Evolutionary conservation across 805 yeast species (phyloP).

Genomic region (Wickerhamomyces silvicola): DNA sequence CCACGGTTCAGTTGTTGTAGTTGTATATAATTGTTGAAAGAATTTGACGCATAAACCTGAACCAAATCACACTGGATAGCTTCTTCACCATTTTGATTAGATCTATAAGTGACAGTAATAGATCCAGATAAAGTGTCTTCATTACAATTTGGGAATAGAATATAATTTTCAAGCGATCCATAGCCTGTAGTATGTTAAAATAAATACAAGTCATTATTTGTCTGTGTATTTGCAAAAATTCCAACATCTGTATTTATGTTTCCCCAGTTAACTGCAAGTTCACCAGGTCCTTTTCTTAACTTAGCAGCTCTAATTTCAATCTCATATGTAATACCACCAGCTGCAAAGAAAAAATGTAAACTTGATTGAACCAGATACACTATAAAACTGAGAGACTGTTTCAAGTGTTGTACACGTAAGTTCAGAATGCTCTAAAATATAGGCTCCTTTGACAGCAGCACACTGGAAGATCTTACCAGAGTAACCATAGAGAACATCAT

Average conservation of each 20-base stretch:
- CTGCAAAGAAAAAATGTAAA: conserved; percentile 26
- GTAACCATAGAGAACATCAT: conserved; percentile 13
- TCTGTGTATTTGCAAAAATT: conserved; percentile 19
- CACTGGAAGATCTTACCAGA: conserved; percentile 25
- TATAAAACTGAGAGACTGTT: conserved; percentile 12
- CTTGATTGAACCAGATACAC: conserved; percentile 24
- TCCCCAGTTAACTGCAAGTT: conserved; percentile 22
- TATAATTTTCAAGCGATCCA: conserved; percentile 26
- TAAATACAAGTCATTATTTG: conserved; percentile 15
- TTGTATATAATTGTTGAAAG: conserved; percentile 23
- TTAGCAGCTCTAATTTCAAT: conserved; percentile 28
- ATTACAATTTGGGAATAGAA: conserved; percentile 28
- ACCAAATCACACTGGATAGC: conserved; percentile 16
- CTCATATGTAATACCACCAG: conserved; percentile 27
- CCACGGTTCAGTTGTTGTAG: conserved; percentile 8
- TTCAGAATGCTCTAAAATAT: conserved; percentile 22
- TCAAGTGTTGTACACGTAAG: conserved; percentile 24
- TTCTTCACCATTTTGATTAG: conserved; percentile 12
- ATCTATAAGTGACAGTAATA: conserved; percentile 16
- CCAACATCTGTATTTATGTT: conserved; percentile 22
- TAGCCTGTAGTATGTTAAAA: conserved; percentile 27
- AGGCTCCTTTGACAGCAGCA: conserved; percentile 29
- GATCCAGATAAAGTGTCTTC: conserved; percentile 21
- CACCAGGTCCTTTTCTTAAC: conserved; percentile 23
- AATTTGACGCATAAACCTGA: conserved; percentile 18